Percentiles rank a stretch among this genome's conserved stretches.
Evolutionary conservation across 768 basidiomycete genomes (phyloP).

Genomic region (Chalciporus sphaerocephalus): DNA sequence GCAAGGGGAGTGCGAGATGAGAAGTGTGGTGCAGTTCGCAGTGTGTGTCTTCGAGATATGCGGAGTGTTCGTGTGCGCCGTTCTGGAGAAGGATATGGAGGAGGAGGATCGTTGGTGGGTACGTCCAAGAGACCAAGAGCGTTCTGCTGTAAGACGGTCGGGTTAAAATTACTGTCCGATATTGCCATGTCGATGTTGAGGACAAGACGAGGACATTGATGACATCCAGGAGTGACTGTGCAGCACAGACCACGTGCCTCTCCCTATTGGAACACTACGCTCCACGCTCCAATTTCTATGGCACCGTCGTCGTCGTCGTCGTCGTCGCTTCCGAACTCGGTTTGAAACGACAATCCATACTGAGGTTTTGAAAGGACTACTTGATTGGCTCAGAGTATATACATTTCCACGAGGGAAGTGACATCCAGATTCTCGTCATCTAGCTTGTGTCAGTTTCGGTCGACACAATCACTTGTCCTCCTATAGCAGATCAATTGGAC

Average conservation of each 20-base stretch:
- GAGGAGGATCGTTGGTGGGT: constrained; percentile 53
- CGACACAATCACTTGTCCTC: neutral
- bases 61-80: constrained; percentile 39
- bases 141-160: neutral
- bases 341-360: neutral
- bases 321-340: neutral
- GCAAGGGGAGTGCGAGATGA: constrained; percentile 27
- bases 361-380: neutral
- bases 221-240: too few relatives aligned
- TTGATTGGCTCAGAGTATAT: too few relatives aligned
- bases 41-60: constrained; percentile 26
- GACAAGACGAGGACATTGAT: too few relatives aligned
- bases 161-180: neutral
- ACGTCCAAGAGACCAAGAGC: constrained; percentile 9
- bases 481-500: neutral
- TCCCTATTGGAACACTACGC: too few relatives aligned
- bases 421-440: too few relatives aligned
- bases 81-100: constrained; percentile 58
- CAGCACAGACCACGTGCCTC: too few relatives aligned
- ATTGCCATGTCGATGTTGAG: constrained; percentile 9
- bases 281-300: too few relatives aligned
- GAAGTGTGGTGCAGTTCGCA: constrained; percentile 29
- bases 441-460: neutral
- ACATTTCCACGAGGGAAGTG: too few relatives aligned
- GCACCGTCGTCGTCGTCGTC: neutral